These are phyloP conservation scores for Fusarium metavorans DNA, from an alignment of 2,329 filamentous ascomycete genomes.

Conservation along the genomic window DNA sequence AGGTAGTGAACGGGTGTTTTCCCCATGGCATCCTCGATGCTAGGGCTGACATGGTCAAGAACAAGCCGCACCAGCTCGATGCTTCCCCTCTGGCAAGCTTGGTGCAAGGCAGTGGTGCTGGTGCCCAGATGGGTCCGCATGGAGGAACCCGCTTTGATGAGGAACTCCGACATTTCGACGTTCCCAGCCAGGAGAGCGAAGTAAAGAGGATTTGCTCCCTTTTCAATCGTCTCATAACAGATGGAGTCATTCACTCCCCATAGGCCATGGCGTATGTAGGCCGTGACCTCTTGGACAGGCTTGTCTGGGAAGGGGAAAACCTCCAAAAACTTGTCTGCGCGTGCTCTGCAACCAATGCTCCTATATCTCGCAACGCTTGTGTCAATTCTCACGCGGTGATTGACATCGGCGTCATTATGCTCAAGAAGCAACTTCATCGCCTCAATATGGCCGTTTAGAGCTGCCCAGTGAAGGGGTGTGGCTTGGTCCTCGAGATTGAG, in stretches of 20 bases:
- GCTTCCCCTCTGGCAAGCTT: background rate
- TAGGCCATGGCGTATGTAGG: background rate
- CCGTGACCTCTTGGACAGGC: background rate
- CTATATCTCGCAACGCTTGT: background rate
- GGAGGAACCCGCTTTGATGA: background rate
- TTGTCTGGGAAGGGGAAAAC: background rate
- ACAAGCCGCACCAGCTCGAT: background rate
- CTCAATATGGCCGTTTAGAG: background rate
- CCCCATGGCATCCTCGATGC: background rate
- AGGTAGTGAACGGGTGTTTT: background rate
- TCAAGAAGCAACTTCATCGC: background rate
- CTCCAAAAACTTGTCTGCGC: background rate
- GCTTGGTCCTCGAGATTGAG: slow-evolving; percentile 1
- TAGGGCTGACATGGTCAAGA: background rate
- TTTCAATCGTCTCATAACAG: background rate
- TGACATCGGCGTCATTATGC: background rate
- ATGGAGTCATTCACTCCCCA: background rate
- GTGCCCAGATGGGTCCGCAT: background rate
- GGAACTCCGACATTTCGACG: background rate
- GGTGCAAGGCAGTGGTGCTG: background rate
- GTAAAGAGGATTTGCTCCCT: background rate
- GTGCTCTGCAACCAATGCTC: background rate
- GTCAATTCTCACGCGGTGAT: slow-evolving; percentile 15
- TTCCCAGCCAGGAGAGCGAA: background rate
- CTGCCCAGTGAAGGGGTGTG: slow-evolving; percentile 19